These are phyloP conservation scores for Multifurca ochricompacta DNA, from an alignment of 768 basidiomycete genomes.

Conservation along the genomic window DNA sequence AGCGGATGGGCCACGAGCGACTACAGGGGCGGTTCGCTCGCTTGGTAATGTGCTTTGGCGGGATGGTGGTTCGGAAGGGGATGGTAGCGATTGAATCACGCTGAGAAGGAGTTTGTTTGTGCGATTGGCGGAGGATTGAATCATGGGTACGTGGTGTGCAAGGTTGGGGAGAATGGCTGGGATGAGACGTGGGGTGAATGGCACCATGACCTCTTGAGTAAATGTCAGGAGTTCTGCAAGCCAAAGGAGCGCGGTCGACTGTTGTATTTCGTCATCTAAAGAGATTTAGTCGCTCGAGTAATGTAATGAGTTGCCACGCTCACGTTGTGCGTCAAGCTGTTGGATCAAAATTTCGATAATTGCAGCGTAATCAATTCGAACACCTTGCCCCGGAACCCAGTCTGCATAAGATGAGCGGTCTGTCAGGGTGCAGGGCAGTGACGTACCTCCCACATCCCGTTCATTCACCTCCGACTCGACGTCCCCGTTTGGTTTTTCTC, in stretches of 20 bases:
- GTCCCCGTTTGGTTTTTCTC: constrained; percentile 9
- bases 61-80: constrained; percentile 46
- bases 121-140: constrained; percentile 76
- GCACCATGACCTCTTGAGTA: constrained; percentile 86
- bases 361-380: constrained; percentile 81
- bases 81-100: constrained; percentile 81
- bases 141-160: constrained; percentile 83
- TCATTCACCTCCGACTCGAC: constrained; percentile 44
- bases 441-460: constrained; percentile 45
- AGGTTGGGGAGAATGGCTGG: constrained; percentile 91
- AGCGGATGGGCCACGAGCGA: constrained; percentile 32
- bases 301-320: background rate
- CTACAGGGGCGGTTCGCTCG: constrained; percentile 23
- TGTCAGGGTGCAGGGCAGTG: background rate
- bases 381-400: constrained; percentile 93
- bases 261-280: constrained; percentile 89
- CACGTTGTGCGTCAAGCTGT: constrained; percentile 79
- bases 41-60: constrained; percentile 26
- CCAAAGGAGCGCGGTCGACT: constrained; percentile 92
- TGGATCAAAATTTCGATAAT: constrained; percentile 90
- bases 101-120: constrained; percentile 80
- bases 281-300: background rate
- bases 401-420: constrained; percentile 33
- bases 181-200: constrained; percentile 91
- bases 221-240: constrained; percentile 84